A percentile compares a stretch with the other conserved stretches of the same genome.
phyloP scores from a whole-genome alignment of 345 rosid genomes.

The Arabidopsis suecica region DNA sequence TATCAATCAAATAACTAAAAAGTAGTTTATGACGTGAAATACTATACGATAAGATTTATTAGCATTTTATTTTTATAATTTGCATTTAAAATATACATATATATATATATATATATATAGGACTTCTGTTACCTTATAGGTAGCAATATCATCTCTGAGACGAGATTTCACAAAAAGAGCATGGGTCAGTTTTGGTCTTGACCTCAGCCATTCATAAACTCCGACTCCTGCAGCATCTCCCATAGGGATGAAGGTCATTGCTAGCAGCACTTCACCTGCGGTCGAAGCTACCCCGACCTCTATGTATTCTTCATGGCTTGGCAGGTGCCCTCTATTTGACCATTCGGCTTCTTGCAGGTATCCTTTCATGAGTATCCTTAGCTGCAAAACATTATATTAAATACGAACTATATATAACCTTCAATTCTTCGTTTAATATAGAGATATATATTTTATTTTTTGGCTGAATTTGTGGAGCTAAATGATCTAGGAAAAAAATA shows the following conservation, averaged over 20 bases:
- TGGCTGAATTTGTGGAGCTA: too few relatives aligned
- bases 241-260: neutral
- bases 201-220: neutral
- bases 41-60: too few relatives aligned
- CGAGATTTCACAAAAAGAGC: neutral
- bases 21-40: too few relatives aligned
- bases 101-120: too few relatives aligned
- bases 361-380: neutral
- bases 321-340: neutral
- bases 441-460: too few relatives aligned
- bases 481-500: too few relatives aligned
- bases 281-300: neutral
- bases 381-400: neutral
- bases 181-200: neutral
- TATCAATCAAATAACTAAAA: too few relatives aligned
- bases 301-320: neutral
- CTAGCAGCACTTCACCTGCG: neutral
- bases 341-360: neutral
- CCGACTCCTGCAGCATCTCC: neutral
- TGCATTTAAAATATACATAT: too few relatives aligned
- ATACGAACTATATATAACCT: too few relatives aligned
- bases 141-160: neutral
- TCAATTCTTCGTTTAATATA: too few relatives aligned
- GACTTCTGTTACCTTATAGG: neutral
- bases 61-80: too few relatives aligned